Base-by-base conservation (phyloP, 116 monocot genomes). In the Cymodocea nodosa region DNA sequence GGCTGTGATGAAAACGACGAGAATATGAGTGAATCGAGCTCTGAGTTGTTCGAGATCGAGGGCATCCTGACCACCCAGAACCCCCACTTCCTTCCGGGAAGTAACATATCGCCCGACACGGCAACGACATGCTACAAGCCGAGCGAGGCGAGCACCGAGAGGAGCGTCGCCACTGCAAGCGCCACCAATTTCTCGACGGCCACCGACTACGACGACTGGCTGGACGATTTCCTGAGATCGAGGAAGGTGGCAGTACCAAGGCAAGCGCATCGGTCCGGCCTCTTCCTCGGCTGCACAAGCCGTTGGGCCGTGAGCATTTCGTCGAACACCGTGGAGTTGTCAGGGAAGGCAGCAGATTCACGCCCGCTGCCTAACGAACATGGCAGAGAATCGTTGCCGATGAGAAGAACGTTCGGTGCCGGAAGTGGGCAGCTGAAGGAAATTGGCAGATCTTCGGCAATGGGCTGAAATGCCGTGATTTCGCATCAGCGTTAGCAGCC, bases 41-140 rank as follows among this genome's bases (percentile, higher is more conserved):
- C 88, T 5, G 88, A 88, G 13, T 25, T 88, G 84, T 88, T 88
- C 64, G 88, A 88, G 75, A 81, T 88, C 55, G 80, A 68, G 12
- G 39, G 39, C 39, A 19, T 68, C 57, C 51, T 50, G 48, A 39
- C 39, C 67, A 52, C 12, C 35, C 64, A 2, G 22, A 18, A 30
- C 23, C 23, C 64, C 18, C 48, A 20, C 16, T 64, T 64, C 44
- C 22, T 10, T 22, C 15, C 9, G 16, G 17, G 7, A 22, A 52
- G 39, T 14, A 6, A 52, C 17, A 35, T 35, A 4, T 13, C 24
- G 23, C 30, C 51, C 15, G 50, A 19, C 3, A 15, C 65, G 49
- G 50, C 20, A 20, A 19, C 23, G 49, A 78, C 52, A 78, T 16
- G 34, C 20, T 87, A 87, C 62, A 81, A 75, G 74, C 81, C 87